A percentile compares a stretch with the other conserved stretches of the same genome.
phyloP scores from a whole-genome alignment of 1,284 basidiomycete species.

The Ustilago cynodontis region DNA sequence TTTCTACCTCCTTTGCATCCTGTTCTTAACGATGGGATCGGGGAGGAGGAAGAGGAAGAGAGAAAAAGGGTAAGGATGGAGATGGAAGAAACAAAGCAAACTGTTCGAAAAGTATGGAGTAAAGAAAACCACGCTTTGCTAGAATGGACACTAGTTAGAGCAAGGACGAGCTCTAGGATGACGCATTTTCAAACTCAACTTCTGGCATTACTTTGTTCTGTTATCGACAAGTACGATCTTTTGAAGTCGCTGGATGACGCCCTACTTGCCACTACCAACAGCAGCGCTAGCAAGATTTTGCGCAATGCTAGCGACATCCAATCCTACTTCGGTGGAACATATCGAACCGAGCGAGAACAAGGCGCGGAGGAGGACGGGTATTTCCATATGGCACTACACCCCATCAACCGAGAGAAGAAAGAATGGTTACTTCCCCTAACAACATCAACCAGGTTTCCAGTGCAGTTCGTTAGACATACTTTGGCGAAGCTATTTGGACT shows the following conservation, averaged over 20 bases:
- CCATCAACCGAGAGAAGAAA: background rate
- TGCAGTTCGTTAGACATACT: slow-evolving; percentile 44
- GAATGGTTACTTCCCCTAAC: slow-evolving; percentile 37
- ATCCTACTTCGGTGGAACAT: slow-evolving; percentile 26
- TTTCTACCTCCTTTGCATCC: slow-evolving; percentile 19
- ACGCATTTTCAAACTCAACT: slow-evolving; percentile 64
- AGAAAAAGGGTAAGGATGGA: slow-evolving; percentile 26
- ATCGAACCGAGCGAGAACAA: background rate
- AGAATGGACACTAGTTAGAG: slow-evolving; percentile 49
- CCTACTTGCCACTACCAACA: no score
- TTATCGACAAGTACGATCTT: background rate
- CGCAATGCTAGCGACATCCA: background rate
- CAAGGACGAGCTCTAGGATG: slow-evolving; percentile 42
- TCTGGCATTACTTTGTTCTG: slow-evolving; percentile 32
- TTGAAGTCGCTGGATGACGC: slow-evolving; percentile 16
- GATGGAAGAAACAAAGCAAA: slow-evolving; percentile 34
- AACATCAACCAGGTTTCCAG: slow-evolving; percentile 21
- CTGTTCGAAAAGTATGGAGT: slow-evolving; percentile 37
- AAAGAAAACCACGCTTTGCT: slow-evolving; percentile 25
- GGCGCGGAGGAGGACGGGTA: slow-evolving; percentile 37
- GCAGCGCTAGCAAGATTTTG: no score
- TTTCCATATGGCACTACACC: slow-evolving; percentile 21
- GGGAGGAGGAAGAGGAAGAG: slow-evolving; percentile 4
- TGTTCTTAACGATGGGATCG: background rate
- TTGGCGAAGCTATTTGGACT: slow-evolving; percentile 50